These are phyloP conservation scores for Neocucurbitaria cava DNA, from an alignment of 2,329 filamentous ascomycete species.

Conservation along the genomic window DNA sequence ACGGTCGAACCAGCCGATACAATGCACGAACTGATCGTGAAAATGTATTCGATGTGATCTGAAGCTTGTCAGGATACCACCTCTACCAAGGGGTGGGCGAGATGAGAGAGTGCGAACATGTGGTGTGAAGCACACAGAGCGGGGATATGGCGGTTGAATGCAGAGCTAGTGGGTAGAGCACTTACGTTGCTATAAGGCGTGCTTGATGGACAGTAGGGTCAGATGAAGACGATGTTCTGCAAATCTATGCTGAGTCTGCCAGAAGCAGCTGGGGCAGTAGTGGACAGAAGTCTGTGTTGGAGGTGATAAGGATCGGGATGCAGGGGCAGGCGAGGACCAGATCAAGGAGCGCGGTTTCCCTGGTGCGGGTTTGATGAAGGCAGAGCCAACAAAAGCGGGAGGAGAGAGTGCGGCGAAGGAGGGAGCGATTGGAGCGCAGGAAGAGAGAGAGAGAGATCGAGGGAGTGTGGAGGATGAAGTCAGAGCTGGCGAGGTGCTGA, in stretches of 20 bases:
- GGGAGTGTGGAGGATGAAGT: slow-evolving; percentile 23
- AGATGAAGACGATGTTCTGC: slow-evolving; percentile 36
- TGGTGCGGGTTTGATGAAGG: slow-evolving; percentile 34
- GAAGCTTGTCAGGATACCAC: slow-evolving; percentile 22
- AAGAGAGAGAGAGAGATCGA: slow-evolving; percentile 26
- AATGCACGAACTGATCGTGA: slow-evolving; percentile 30
- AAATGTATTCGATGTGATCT: slow-evolving; percentile 35
- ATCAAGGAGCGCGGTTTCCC: slow-evolving; percentile 50
- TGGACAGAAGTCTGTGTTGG: slow-evolving; percentile 18
- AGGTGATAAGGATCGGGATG: slow-evolving; percentile 47
- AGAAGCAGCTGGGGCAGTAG: slow-evolving; percentile 18
- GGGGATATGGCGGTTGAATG: slow-evolving; percentile 16
- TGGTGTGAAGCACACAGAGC: background rate
- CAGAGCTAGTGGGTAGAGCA: slow-evolving; percentile 34
- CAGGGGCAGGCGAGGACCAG: slow-evolving; percentile 40
- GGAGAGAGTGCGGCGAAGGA: slow-evolving; percentile 49
- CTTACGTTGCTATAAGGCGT: slow-evolving; percentile 36
- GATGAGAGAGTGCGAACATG: background rate
- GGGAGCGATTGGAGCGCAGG: slow-evolving; percentile 44
- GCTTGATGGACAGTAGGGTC: slow-evolving; percentile 23
- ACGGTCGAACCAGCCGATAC: slow-evolving; percentile 30
- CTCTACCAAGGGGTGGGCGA: background rate
- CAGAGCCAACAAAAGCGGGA: slow-evolving; percentile 38
- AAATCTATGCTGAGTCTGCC: slow-evolving; percentile 41
- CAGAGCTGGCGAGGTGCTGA: slow-evolving; percentile 22